Base-by-base conservation (phyloP, 257 asterid genomes). In the Scutellaria baicalensis region DNA sequence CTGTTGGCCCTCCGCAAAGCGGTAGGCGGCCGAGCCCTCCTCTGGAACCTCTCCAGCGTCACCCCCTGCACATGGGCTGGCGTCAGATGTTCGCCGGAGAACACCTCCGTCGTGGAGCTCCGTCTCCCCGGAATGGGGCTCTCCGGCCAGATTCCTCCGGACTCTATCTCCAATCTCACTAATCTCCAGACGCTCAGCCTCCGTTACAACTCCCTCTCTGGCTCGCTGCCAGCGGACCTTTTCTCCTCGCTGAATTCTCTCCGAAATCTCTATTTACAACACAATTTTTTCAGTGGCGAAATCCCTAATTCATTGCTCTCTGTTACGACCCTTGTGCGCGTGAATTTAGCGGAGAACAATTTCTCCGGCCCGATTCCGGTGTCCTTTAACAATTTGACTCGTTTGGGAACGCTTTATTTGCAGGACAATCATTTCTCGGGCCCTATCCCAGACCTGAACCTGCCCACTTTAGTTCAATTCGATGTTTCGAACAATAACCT, bases 81-180 rank as follows among this genome's bases (percentile, higher is more conserved):
- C 8, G 89, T 92, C 20, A 35, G 14, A 18, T 92, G 97, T 63
- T 70, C 92, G 45, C 57, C 72, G 16, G 82, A 21, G 1, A 62
- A 65, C 63, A 49, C 84, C 49, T 66, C 85, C 14, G 92, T 92
- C 9, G 57, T 67, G n/a, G 94, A 59, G 77, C 88, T 92, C 47
- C 96, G 73, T 61, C 79, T 92, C 48, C 98, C 98, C 23, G 98
- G 85, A 2, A 84, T 81, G 86, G 89, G 89, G 6, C 95, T 92
- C 27, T 66, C 86, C 52, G 98, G 98, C 33, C 64, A 44, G 31
- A 35, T 92, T 2, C 96, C 96, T 17, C 71, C 82, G 9, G 61
- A 68, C 12, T 73, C 91, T 0, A 71, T 92, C 44, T 75, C 90
- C 52, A 88, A 78, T 60, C 80, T 92, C 4, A 86, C 95, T 9